phyloP scores from a whole-genome alignment of 768 basidiomycete species.

The Podaxis mareebaensis region DNA sequence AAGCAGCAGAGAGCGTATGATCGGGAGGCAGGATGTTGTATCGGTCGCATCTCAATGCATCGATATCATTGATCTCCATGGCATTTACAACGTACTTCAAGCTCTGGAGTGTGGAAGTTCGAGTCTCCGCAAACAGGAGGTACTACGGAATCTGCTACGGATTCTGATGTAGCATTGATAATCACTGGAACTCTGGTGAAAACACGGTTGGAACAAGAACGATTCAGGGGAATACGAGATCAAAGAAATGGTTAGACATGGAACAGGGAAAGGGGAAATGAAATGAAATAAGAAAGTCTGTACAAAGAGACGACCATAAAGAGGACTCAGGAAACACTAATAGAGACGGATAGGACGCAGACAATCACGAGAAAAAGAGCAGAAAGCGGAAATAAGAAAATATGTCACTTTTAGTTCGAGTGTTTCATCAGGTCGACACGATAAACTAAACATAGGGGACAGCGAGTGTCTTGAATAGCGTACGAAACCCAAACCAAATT shows the following conservation, averaged over 20 bases:
- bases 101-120: not conserved
- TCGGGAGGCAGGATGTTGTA: not conserved
- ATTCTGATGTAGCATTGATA: not conserved
- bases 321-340: not conserved
- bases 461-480: not conserved
- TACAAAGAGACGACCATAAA: constrained; percentile 6
- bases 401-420: not conserved
- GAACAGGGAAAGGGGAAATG: constrained; percentile 10
- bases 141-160: not conserved
- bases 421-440: not conserved
- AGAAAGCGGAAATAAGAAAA: not conserved
- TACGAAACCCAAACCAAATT: not conserved
- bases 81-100: not conserved
- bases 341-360: not conserved
- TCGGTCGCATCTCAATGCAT: not conserved
- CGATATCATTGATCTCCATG: not conserved
- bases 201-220: not conserved
- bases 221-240: constrained; percentile 1
- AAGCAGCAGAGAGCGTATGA: too few relatives aligned
- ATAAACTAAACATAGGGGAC: not conserved
- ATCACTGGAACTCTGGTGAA: not conserved
- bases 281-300: not conserved
- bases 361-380: not conserved
- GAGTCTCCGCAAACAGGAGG: not conserved
- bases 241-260: not conserved